Conservation (phyloP, 768 basidiomycete species). For the Hypsizygus marmoreus region DNA sequence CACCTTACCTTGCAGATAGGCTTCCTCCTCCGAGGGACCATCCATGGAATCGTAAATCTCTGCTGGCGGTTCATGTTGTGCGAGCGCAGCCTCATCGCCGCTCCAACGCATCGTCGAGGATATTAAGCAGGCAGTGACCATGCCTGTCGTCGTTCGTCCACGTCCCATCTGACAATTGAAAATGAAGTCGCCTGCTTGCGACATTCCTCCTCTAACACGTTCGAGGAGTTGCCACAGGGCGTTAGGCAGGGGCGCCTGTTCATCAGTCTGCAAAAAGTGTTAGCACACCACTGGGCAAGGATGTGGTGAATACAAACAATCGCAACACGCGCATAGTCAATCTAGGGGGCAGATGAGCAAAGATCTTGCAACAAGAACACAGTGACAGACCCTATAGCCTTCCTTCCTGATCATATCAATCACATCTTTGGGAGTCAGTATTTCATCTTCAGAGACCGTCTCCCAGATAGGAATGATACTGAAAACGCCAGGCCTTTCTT, state of each 20-base stretch:
- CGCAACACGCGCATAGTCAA: slow-evolving; percentile 86
- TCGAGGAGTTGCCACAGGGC: slow-evolving; percentile 80
- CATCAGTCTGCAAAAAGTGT: slow-evolving; percentile 73
- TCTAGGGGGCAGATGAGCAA: slow-evolving; percentile 38
- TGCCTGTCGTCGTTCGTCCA: slow-evolving; percentile 92
- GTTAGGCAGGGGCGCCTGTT: slow-evolving; percentile 92
- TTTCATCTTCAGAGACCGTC: slow-evolving; percentile 74
- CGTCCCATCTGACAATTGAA: slow-evolving; percentile 99
- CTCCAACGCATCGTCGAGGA: slow-evolving; percentile 70
- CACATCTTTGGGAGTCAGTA: slow-evolving; percentile 86
- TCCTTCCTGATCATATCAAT: slow-evolving; percentile 74
- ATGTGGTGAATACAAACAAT: slow-evolving; percentile 61
- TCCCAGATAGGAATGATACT: slow-evolving; percentile 96
- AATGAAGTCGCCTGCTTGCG: slow-evolving; percentile 72
- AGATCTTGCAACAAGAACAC: neutral
- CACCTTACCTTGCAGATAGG: slow-evolving; percentile 76
- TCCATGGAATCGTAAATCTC: slow-evolving; percentile 71
- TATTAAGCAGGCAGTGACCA: slow-evolving; percentile 88
- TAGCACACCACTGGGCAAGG: neutral
- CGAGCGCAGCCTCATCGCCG: slow-evolving; percentile 40
- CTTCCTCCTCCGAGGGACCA: slow-evolving; percentile 85
- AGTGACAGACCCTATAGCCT: slow-evolving; percentile 65
- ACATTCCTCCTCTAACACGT: slow-evolving; percentile 61
- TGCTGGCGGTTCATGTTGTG: slow-evolving; percentile 33
- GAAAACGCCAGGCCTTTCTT: slow-evolving; percentile 88